Evolutionary conservation across 2,329 filamentous ascomycete genomes (phyloP), one percentile per base, ranked within the genome.

Genomic region (Trichoderma harzianum): DNA sequence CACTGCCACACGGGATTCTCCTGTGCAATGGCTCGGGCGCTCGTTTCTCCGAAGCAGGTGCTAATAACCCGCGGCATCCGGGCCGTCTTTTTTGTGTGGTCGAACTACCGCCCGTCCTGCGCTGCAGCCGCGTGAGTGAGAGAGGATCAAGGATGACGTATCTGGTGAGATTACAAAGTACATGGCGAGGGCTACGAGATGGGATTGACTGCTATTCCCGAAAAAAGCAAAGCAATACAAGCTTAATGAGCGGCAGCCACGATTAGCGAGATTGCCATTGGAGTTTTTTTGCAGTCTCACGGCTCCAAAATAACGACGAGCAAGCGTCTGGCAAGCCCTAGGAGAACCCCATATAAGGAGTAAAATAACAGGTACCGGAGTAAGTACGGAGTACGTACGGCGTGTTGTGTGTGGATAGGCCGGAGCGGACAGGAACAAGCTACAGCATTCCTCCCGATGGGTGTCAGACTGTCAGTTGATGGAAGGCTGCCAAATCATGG

Each of bases 181-280:
- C 34, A 36, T 16, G 34, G 34, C 18, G 18, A 21, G 28, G 28
- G 28, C 55, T n/a, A 12, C 28, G 18, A 21, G 18, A n/a, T 60
- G 7, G 10, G 53, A 6, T 32, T 21, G 28, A 10, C 16, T 34
- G 30, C 16, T 21, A 57, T 43, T 57, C 7, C 51, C 18, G 24
- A 21, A 32, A 61, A 53, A 53, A 34, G n/a, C 14, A 53, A 65
- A 34, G 12, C 12, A 47, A 69, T 8, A n/a, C 14, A 55, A 53
- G 43, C 60, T 65, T 65, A 36, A 53, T 26, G 66, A 47, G 66
- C 34, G 53, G 65, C 65, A 39, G 65, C 53, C 21, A 43, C 53
- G 66, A 69, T 69, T 69, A 69, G 66, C 66, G 66, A 69, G 55
- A 69, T 69, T 69, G 36, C 8, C 8, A n/a, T 61, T 60, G 30